phyloP scores from a whole-genome alignment of 2,329 filamentous ascomycete genomes.

The Phymatotrichopsis omnivora region DNA sequence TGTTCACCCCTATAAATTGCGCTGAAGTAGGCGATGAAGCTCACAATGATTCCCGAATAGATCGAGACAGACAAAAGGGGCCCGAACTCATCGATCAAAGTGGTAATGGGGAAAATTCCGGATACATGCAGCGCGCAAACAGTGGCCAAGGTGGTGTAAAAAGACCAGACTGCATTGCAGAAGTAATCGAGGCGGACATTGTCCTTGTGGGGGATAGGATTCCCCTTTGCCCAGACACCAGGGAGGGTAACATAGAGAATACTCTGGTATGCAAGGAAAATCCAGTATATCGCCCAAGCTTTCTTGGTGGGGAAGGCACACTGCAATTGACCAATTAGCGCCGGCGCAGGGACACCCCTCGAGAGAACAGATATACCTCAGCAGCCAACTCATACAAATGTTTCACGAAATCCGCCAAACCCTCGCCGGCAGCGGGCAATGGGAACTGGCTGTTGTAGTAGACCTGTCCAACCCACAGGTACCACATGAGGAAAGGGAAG shows the following conservation, averaged over 20 bases:
- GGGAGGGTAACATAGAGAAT: conserved; percentile 76
- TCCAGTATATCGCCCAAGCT: conserved; percentile 93
- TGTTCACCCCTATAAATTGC: conserved; percentile 68
- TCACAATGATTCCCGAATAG: conserved; percentile 74
- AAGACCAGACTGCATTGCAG: conserved; percentile 79
- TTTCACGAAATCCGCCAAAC: conserved; percentile 56
- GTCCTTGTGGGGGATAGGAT: conserved; percentile 69
- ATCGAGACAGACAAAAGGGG: conserved; percentile 89
- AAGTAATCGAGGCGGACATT: conserved; percentile 88
- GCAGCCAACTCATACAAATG: conserved; percentile 66
- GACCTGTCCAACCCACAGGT: conserved; percentile 95
- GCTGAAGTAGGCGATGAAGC: conserved; percentile 75
- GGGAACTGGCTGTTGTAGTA: conserved; percentile 85
- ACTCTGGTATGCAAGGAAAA: conserved; percentile 76
- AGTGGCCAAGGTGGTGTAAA: conserved; percentile 73
- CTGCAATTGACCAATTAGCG: conserved; percentile 10
- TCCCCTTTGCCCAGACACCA: conserved; percentile 78
- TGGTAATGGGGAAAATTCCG: conserved; percentile 80
- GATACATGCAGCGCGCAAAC: conserved; percentile 66
- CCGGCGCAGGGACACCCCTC: too few species aligned
- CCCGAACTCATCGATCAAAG: conserved; percentile 88
- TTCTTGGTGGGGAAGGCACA: conserved; percentile 72
- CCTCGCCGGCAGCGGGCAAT: conserved; percentile 53
- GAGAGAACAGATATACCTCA: conserved; percentile 37
- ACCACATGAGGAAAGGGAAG: conserved; percentile 95